These are phyloP conservation scores for Malassezia vespertilionis DNA, from an alignment of 1,284 basidiomycete species.

Conservation along the genomic window DNA sequence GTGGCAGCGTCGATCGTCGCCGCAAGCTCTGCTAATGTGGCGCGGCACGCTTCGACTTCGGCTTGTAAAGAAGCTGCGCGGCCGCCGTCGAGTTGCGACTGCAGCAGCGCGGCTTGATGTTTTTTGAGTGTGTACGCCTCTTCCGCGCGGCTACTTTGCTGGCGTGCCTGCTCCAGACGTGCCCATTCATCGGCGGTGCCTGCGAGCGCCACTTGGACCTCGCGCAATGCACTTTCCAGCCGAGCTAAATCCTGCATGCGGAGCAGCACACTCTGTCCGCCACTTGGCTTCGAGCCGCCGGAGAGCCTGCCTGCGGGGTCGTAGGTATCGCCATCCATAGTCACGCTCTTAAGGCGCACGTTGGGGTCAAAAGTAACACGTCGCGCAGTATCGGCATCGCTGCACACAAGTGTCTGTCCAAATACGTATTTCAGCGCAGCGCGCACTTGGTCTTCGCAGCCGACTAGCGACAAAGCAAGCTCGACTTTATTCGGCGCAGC, in stretches of 20 bases:
- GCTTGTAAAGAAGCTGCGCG: conserved; percentile 70
- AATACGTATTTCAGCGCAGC: conserved; percentile 91
- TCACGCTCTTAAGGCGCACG: conserved; percentile 69
- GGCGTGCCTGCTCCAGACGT: not conserved
- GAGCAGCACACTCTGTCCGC: conserved; percentile 62
- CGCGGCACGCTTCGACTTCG: conserved; percentile 66
- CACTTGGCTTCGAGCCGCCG: conserved; percentile 73
- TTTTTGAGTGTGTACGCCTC: conserved; percentile 75
- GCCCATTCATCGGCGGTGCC: conserved; percentile 2
- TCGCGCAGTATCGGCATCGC: conserved; percentile 78
- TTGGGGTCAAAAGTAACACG: conserved; percentile 73
- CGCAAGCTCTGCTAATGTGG: conserved; percentile 60
- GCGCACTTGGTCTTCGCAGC: conserved; percentile 71
- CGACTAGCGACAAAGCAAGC: conserved; percentile 74
- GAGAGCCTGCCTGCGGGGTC: conserved; percentile 89
- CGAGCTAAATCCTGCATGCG: conserved; percentile 67
- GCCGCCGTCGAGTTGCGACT: conserved; percentile 75
- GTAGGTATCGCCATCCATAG: conserved; percentile 88
- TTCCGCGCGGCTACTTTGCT: conserved; percentile 56
- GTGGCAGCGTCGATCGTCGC: conserved; percentile 59
- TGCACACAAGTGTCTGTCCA: conserved; percentile 81
- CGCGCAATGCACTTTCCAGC: conserved; percentile 57
- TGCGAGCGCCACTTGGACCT: conserved; percentile 56
- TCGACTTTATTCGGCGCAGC: conserved; percentile 70
- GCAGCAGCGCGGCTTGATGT: conserved; percentile 71